Percentiles rank a stretch among this genome's conserved stretches.
phyloP scores from a whole-genome alignment of 2,329 filamentous ascomycete species.

The Rutstroemia sp. region DNA sequence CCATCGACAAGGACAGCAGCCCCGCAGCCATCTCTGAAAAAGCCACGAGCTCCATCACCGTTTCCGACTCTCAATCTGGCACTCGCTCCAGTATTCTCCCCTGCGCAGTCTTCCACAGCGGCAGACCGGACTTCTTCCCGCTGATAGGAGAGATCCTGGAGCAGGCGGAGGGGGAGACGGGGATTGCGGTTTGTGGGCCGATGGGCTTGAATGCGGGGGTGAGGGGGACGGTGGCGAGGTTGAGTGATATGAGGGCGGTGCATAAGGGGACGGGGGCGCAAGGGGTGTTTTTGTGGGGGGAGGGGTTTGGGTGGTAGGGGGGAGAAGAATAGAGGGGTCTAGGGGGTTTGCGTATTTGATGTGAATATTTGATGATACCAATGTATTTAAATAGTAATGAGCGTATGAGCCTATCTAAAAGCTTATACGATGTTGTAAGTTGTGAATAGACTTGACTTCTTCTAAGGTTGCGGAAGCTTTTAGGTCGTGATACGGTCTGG shows the following conservation, averaged over 20 bases:
- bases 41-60: slow-evolving; percentile 4
- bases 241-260: slow-evolving; percentile 54
- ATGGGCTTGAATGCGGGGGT: slow-evolving; percentile 44
- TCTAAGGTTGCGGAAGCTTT: too few species aligned
- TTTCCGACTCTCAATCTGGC: slow-evolving; percentile 20
- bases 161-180: slow-evolving; percentile 52
- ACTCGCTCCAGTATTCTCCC: slow-evolving; percentile 22
- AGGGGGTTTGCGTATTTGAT: neutral
- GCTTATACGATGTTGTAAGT: too few species aligned
- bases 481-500: too few species aligned
- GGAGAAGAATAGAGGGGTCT: neutral
- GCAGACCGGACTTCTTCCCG: slow-evolving; percentile 42
- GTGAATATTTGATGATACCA: neutral
- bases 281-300: slow-evolving; percentile 52
- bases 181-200: slow-evolving; percentile 53
- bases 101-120: slow-evolving; percentile 8
- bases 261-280: slow-evolving; percentile 59
- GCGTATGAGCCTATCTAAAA: too few species aligned
- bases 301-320: slow-evolving; percentile 48
- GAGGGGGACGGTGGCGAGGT: slow-evolving; percentile 45
- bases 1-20: neutral
- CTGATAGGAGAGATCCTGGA: slow-evolving; percentile 48
- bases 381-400: too few species aligned
- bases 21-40: neutral
- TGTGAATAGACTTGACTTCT: too few species aligned